A percentile compares a stretch with the other conserved stretches of the same genome.
These are phyloP conservation scores for Quercus cerris DNA, from an alignment of 306 rosid species.

Conservation along the genomic window DNA sequence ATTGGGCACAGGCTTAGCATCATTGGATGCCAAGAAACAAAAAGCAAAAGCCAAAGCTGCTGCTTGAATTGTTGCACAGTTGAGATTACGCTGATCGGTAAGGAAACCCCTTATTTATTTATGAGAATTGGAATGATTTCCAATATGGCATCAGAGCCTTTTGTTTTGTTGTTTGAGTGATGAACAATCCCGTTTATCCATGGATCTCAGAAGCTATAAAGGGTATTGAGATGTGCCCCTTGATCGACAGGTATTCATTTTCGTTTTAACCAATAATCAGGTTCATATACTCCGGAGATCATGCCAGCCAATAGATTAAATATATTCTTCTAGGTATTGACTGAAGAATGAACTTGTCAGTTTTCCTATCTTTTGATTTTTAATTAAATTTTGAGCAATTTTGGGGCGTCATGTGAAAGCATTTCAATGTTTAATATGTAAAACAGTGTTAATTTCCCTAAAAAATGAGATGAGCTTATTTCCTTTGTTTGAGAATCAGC, in stretches of 20 bases:
- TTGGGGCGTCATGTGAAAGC: too few species aligned
- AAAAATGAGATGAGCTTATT: background rate
- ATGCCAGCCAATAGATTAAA: too few species aligned
- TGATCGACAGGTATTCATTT: too few species aligned
- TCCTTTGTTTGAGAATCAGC: too few species aligned
- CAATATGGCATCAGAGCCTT: too few species aligned
- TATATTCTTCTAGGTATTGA: too few species aligned
- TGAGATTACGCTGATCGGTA: background rate
- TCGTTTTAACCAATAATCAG: too few species aligned
- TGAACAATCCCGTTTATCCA: constrained; percentile 13
- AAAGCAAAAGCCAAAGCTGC: constrained; percentile 65
- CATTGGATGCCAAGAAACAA: constrained; percentile 78
- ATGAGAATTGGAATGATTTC: constrained; percentile 14
- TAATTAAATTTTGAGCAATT: too few species aligned
- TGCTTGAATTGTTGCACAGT: constrained; percentile 20
- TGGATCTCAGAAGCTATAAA: constrained; percentile 3
- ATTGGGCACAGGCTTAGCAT: constrained; percentile 72
- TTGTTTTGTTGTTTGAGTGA: constrained; percentile 29
- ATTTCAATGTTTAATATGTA: background rate
- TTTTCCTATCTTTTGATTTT: too few species aligned
- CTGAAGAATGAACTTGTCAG: too few species aligned
- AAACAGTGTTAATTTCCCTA: too few species aligned
- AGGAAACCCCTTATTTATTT: constrained; percentile 22
- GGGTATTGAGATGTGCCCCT: constrained; percentile 13
- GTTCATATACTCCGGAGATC: too few species aligned